Conservation (phyloP, 2,329 filamentous ascomycete species). For the Gliomastix tumulicola region DNA sequence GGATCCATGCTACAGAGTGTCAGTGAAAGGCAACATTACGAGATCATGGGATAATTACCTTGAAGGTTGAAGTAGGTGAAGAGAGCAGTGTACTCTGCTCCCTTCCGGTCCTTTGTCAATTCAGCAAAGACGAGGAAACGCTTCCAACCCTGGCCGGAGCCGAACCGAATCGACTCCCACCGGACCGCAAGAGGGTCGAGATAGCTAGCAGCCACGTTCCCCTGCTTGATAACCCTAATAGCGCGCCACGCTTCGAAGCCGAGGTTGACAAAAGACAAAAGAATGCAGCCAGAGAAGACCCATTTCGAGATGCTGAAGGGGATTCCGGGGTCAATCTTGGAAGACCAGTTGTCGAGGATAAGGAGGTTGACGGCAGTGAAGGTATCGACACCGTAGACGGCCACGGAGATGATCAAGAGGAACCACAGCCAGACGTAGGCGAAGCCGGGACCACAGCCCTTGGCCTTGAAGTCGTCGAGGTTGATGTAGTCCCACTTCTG, state of each 20-base stretch:
- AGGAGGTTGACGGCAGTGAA: constrained; percentile 92
- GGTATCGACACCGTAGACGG: constrained; percentile 83
- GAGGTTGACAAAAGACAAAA: constrained; percentile 80
- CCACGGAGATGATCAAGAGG: constrained; percentile 68
- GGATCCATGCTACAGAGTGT: constrained; percentile 63
- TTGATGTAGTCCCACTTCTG: constrained; percentile 92
- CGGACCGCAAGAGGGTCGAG: constrained; percentile 81
- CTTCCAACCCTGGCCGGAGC: constrained; percentile 71
- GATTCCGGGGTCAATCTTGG: constrained; percentile 72
- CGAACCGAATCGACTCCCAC: constrained; percentile 74
- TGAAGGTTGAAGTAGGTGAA: constrained; percentile 82
- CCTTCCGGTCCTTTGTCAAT: constrained; percentile 85
- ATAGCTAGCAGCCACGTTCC: constrained; percentile 86
- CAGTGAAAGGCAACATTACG: constrained; percentile 5
- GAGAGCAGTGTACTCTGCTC: constrained; percentile 80
- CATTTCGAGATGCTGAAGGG: constrained; percentile 77
- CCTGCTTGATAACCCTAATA: constrained; percentile 71
- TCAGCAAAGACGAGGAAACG: constrained; percentile 90
- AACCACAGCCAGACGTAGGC: constrained; percentile 84
- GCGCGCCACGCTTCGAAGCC: constrained; percentile 75
- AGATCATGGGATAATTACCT: constrained; percentile 30
- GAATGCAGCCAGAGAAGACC: constrained; percentile 91
- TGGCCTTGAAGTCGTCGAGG: constrained; percentile 72
- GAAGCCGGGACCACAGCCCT: constrained; percentile 67
- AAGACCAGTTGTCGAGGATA: constrained; percentile 83